A percentile compares a stretch with the other conserved stretches of the same genome.
phyloP scores from a whole-genome alignment of 2,329 filamentous ascomycete genomes.

The Coniochaeta prunicola region DNA sequence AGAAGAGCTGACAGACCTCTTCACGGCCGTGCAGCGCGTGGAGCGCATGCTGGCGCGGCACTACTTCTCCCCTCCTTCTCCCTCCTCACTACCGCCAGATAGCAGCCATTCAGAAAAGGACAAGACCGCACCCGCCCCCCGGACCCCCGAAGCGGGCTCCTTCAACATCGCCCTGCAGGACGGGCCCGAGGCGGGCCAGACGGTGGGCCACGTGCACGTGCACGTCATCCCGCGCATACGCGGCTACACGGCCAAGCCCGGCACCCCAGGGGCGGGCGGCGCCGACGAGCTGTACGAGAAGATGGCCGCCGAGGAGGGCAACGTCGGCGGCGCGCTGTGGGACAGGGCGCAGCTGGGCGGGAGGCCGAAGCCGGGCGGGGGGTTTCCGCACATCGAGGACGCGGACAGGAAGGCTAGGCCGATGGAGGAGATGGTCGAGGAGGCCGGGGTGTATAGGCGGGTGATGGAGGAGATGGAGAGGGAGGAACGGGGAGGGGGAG shows the following conservation, averaged over 20 bases:
- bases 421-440: constrained; percentile 69
- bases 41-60: constrained; percentile 62
- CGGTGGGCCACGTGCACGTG: constrained; percentile 86
- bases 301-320: constrained; percentile 78
- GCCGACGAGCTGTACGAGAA: constrained; percentile 73
- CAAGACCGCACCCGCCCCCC: no score
- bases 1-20: constrained; percentile 72
- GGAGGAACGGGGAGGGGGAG: constrained; percentile 6
- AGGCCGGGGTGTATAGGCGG: constrained; percentile 61
- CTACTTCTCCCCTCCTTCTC: constrained; percentile 35
- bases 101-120: neutral
- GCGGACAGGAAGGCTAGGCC: constrained; percentile 58
- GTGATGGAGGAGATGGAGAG: constrained; percentile 37
- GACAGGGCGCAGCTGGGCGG: constrained; percentile 34
- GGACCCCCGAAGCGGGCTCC: constrained; percentile 51
- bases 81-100: neutral
- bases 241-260: constrained; percentile 39
- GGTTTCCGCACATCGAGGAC: constrained; percentile 66
- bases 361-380: constrained; percentile 43
- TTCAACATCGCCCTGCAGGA: constrained; percentile 97
- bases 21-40: constrained; percentile 76
- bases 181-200: constrained; percentile 83
- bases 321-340: constrained; percentile 66
- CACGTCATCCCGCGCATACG: constrained; percentile 75
- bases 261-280: constrained; percentile 27